Conservation (phyloP, 768 basidiomycete species). For the Plicaturopsis crispa region DNA sequence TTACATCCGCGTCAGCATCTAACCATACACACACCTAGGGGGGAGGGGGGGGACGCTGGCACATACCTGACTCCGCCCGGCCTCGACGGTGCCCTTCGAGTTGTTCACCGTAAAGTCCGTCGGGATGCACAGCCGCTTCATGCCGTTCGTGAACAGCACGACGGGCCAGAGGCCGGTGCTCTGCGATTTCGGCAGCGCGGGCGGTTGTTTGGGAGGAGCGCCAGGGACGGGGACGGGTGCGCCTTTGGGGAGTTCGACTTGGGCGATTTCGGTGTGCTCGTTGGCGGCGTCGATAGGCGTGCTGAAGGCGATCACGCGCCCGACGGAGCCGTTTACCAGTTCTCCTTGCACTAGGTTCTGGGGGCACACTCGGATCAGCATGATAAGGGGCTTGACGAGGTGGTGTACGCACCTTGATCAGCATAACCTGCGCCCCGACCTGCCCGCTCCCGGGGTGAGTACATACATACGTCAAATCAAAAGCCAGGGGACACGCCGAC, state of each 20-base stretch:
- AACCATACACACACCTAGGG: background rate
- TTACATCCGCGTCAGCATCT: slow-evolving; percentile 11
- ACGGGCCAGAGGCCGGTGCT: slow-evolving; percentile 45
- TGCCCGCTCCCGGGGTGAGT: slow-evolving; percentile 17
- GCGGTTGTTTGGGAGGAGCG: background rate
- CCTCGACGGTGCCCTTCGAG: slow-evolving; percentile 50
- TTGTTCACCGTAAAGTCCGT: slow-evolving; percentile 59
- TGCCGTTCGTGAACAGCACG: slow-evolving; percentile 48
- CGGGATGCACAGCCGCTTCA: slow-evolving; percentile 40
- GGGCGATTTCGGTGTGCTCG: slow-evolving; percentile 28
- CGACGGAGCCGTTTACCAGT: slow-evolving; percentile 67
- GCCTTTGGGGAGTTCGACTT: slow-evolving; percentile 12
- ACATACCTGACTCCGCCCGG: slow-evolving; percentile 48
- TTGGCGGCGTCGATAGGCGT: slow-evolving; percentile 34
- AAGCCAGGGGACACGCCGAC: background rate
- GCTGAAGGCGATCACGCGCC: slow-evolving; percentile 41
- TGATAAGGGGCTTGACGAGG: background rate
- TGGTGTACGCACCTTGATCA: slow-evolving; percentile 47
- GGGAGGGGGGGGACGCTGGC: background rate
- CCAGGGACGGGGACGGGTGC: background rate
- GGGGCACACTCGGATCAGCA: background rate
- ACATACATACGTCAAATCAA: slow-evolving; percentile 2
- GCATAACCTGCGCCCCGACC: slow-evolving; percentile 83
- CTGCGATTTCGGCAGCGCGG: background rate
- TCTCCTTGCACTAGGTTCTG: slow-evolving; percentile 64